Percentiles rank a stretch among this genome's conserved stretches.
phyloP scores from a whole-genome alignment of 2,329 filamentous ascomycete species.

The Rutstroemia sp. region DNA sequence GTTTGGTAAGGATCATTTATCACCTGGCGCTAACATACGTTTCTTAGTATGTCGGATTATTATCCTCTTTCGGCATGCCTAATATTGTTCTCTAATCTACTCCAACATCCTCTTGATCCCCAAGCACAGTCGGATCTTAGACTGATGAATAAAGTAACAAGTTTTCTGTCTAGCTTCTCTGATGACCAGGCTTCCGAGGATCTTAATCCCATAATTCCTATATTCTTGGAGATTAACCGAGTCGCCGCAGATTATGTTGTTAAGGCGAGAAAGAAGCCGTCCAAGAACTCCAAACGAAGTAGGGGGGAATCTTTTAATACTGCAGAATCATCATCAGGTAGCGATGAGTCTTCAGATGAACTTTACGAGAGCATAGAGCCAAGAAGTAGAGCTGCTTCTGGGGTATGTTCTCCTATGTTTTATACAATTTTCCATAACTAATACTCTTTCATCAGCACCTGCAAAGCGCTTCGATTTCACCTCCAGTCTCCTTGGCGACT shows the following conservation, averaged over 20 bases:
- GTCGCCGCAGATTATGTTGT: neutral
- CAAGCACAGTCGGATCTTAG: constrained; percentile 77
- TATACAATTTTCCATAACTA: neutral
- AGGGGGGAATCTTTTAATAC: neutral
- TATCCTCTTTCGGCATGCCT: constrained; percentile 90
- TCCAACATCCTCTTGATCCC: constrained; percentile 85
- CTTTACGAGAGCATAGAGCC: neutral
- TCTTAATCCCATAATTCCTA: neutral
- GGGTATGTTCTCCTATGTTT: neutral
- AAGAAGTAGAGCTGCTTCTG: neutral
- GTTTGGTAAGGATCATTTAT: constrained; percentile 7
- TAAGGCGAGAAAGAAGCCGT: neutral
- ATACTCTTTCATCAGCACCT: no score
- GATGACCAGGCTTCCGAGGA: neutral
- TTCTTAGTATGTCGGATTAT: constrained; percentile 40
- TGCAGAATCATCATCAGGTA: no score
- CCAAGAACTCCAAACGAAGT: neutral
- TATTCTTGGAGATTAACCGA: constrained; percentile 1
- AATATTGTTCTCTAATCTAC: constrained; percentile 85
- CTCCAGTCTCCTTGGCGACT: neutral
- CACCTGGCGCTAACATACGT: neutral
- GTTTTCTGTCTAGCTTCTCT: constrained; percentile 8
- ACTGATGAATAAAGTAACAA: constrained; percentile 71
- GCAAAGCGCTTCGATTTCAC: neutral
- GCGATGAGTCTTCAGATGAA: no score